Percentiles rank a stretch among this genome's conserved stretches.
phyloP scores from a whole-genome alignment of 768 basidiomycete species.

The Mycena epipterygia region DNA sequence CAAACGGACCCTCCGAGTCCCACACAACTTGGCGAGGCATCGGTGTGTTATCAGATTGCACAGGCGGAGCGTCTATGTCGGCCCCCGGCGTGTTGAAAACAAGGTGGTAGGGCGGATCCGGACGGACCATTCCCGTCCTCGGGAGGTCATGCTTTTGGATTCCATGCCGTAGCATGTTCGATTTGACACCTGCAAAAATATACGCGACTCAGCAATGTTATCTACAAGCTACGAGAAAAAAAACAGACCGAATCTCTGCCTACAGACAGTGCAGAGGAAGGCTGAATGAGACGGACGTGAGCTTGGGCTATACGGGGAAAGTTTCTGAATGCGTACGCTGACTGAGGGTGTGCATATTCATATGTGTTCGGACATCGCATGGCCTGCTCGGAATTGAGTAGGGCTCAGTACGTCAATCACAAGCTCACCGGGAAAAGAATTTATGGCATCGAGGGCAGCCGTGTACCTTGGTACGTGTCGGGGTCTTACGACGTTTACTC shows the following conservation, averaged over 20 bases:
- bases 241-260: slow-evolving; percentile 7
- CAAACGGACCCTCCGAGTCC: slow-evolving; percentile 13
- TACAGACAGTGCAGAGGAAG: slow-evolving; percentile 7
- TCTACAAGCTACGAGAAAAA: background rate
- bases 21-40: background rate
- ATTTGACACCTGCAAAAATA: slow-evolving; percentile 2
- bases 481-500: too few relatives aligned
- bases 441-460: background rate
- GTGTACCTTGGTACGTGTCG: background rate
- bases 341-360: background rate
- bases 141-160: background rate
- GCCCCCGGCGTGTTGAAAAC: slow-evolving; percentile 1
- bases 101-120: background rate
- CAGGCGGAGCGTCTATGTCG: background rate
- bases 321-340: background rate
- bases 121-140: background rate
- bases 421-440: background rate
- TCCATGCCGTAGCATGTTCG: slow-evolving; percentile 8
- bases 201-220: background rate
- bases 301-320: background rate
- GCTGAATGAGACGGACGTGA: background rate
- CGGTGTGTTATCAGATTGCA: slow-evolving; percentile 2
- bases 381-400: background rate
- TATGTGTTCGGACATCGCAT: slow-evolving; percentile 11
- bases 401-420: too few relatives aligned